Conservation (phyloP, 2,329 filamentous ascomycete species). For the Chaetoscypha palmicola region DNA sequence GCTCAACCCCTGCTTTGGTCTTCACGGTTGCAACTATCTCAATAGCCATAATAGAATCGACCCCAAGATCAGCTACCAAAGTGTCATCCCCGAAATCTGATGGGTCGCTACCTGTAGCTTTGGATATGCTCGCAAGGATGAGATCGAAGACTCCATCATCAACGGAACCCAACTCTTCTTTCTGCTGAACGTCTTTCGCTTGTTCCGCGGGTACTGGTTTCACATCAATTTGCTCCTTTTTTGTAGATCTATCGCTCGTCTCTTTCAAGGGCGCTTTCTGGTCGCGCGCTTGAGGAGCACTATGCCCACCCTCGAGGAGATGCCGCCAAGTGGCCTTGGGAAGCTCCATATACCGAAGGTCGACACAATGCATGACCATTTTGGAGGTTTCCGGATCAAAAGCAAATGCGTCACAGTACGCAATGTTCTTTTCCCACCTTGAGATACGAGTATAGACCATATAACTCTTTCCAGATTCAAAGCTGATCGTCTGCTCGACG, state of each 20-base stretch:
- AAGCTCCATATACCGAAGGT: background rate
- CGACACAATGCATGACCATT: background rate
- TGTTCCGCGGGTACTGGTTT: too few species aligned
- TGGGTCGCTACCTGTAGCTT: background rate
- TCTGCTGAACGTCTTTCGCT: background rate
- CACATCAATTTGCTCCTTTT: background rate
- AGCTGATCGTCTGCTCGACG: background rate
- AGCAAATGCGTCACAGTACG: background rate
- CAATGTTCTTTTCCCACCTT: background rate
- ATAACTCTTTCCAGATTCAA: background rate
- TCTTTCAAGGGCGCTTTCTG: background rate
- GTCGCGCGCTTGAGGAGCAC: background rate
- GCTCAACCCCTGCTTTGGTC: background rate
- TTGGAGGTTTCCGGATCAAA: background rate
- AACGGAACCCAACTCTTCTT: background rate
- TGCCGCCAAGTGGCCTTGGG: background rate
- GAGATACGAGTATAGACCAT: background rate
- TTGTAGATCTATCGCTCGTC: background rate
- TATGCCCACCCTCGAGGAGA: background rate
- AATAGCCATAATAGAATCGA: background rate
- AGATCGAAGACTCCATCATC: background rate
- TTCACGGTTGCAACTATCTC: background rate
- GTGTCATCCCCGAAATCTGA: background rate
- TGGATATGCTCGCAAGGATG: background rate
- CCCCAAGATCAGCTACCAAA: background rate